Evolutionary conservation across 257 asterid genomes (phyloP), one percentile per base, ranked within the genome.

Genomic region (Salvia hispanica): DNA sequence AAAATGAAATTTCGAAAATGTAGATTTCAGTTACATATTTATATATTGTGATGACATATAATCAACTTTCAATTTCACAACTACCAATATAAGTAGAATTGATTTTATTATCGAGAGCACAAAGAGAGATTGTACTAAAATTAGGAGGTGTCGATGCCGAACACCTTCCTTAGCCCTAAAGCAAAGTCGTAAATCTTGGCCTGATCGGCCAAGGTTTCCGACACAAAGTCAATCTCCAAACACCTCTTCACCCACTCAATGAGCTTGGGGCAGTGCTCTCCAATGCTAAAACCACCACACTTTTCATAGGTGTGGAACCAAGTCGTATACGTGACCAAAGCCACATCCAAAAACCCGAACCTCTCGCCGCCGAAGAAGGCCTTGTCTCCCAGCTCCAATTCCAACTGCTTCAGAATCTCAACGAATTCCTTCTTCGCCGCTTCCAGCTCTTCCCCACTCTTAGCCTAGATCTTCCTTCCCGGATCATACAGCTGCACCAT

Each of bases 331-430:
- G 69, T 4, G 44, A 63, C 14, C 45, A 63, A 2, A 9, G 58
- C 69, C 15, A 64, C 50, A 2, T 64, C 69, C 0, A 47, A 33
- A 7, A 64, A 64, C 1, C 69, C 69, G 6, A 64, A 64, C 3
- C 7, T 2, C 7, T 64, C 69, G 13, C 69, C 69, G 6, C 58
- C 58, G 11, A 64, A 64, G 58, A 12, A 64, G 36, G 67, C 6
- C 37, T 54, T 54, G 9, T 54, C 40, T 8, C 59, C 59, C 2
- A 54, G 39, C 59, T 25, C 4, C 59, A 14, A 5, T 39, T 54
- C 39, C 59, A 54, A 2, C 40, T 18, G 16, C 14, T 62, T 62
- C 1, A 62, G 53, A 3, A 31, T 31, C 5, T 43, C 67, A 3
- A 62, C 3, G 16, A 54, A 25, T 5, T 54, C 59, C 59, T 25